Evolutionary conservation across 2,329 filamentous ascomycete species (phyloP).

Genomic region (Apiospora arundinis): DNA sequence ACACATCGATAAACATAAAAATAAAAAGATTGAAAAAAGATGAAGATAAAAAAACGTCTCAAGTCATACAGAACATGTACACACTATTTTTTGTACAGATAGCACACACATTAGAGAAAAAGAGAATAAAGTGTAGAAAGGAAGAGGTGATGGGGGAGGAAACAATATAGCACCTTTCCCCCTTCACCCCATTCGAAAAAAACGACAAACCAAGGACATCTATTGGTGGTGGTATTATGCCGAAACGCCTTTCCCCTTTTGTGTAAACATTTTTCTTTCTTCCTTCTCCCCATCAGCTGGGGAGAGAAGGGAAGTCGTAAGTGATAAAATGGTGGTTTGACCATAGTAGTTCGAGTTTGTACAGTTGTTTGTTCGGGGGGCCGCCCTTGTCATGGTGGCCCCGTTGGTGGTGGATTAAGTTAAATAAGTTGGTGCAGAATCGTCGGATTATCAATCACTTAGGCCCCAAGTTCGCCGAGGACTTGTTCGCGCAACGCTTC

Average conservation of each 20-base stretch:
- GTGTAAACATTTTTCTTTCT: neutral
- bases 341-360: neutral
- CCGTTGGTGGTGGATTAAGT: neutral
- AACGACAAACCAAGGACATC: neutral
- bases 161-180: neutral
- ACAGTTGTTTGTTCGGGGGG: neutral
- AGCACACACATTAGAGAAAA: slow-evolving; percentile 16
- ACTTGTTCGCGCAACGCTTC: slow-evolving; percentile 58
- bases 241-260: slow-evolving; percentile 11
- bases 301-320: neutral
- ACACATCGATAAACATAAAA: neutral
- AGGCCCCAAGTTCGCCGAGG: slow-evolving; percentile 54
- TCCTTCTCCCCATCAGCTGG: neutral
- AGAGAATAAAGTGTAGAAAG: neutral
- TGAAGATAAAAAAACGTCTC: neutral
- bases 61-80: slow-evolving; percentile 3
- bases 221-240: slow-evolving; percentile 10
- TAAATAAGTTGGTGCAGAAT: no score
- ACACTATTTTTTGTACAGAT: neutral
- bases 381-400: neutral
- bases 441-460: slow-evolving; percentile 6
- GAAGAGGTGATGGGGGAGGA: neutral
- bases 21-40: neutral
- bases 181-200: neutral
- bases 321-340: neutral